Evolutionary conservation across 306 rosid species (phyloP), one percentile per base, ranked within the genome.

Genomic region (Nissolia schottii): DNA sequence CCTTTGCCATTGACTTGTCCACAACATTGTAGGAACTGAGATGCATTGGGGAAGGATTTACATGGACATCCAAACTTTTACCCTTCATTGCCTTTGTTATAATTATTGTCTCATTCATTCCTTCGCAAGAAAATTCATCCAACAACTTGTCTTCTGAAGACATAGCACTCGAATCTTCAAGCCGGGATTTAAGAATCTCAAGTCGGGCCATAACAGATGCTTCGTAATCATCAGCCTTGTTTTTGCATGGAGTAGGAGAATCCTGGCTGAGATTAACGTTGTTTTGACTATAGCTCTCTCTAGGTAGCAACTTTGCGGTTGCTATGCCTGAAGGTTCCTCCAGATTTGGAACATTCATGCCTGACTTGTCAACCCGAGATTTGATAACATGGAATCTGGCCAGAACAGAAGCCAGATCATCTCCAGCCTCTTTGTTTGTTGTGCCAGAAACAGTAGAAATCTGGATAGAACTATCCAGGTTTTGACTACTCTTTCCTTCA

Each of bases 161-260:
- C 23, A 63, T 23, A 50, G 82, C 70, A n/a, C 74, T 49, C 24
- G 58, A 70, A 73, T 65, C 79, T 64, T 84, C 86, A 49, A 11
- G 75, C 18, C 90, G 82, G 40, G 81, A 72, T 73, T 82, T 81
- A 3, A 89, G 86, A 83, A 84, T 64, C 55, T 74, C 79, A 58
- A 87, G 78, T 67, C 97, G 81, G 57, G 85, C 82, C 89, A 80
- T 45, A 64, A 86, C 83, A 23, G 92, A 79, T 69, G 80, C 70
- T 31, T 85, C 92, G 5, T 57, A 69, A 51, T 82, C 73, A 40
- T 81, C 76, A 54, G 70, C 58, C 35, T 32, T 32, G 32, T 23
- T 49, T 20, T 74, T 53, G 34, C 54, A 70, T 13, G 81, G 67
- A 75, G 28, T 6, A 20, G 79, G 75, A 41, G 79, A 71, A 58